Percentiles rank a stretch among this genome's conserved stretches.
These are phyloP conservation scores for Aspergillus sp. DNA, from an alignment of 2,329 filamentous ascomycete genomes.

Conservation along the genomic window DNA sequence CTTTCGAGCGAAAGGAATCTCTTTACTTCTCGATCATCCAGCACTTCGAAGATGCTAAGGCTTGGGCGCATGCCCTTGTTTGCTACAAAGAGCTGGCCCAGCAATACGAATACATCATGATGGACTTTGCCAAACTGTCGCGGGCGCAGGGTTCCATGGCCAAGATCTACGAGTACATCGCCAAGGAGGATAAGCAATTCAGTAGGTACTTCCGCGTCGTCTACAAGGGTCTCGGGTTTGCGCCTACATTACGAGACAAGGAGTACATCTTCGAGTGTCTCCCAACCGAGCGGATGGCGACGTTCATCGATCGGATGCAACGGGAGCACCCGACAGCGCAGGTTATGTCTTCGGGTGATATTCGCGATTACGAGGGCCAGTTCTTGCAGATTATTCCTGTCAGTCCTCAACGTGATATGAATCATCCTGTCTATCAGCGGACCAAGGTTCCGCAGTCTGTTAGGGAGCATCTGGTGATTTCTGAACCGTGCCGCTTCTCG, in stretches of 20 bases:
- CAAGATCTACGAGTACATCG: conserved; percentile 80
- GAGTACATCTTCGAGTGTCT: conserved; percentile 86
- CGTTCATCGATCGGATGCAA: conserved; percentile 87
- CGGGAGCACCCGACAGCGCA: conserved; percentile 82
- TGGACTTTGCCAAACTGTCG: conserved; percentile 88
- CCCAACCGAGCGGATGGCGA: conserved; percentile 65
- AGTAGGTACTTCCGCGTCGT: conserved; percentile 87
- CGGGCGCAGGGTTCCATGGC: conserved; percentile 85
- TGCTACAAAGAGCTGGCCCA: conserved; percentile 83
- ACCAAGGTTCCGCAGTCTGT: conserved; percentile 76
- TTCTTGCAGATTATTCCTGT: conserved; percentile 77
- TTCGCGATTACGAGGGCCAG: conserved; percentile 82
- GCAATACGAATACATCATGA: conserved; percentile 86
- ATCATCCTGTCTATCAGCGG: conserved; percentile 79
- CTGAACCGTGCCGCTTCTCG: conserved; percentile 71
- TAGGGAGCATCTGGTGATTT: conserved; percentile 77
- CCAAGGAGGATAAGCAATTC: conserved; percentile 69
- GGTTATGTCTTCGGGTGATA: conserved; percentile 62
- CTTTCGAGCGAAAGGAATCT: conserved; percentile 86
- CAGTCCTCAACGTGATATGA: conserved; percentile 72
- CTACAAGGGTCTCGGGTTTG: conserved; percentile 86
- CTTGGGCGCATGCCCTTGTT: conserved; percentile 80
- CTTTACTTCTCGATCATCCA: conserved; percentile 95
- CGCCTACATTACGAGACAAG: conserved; percentile 72
- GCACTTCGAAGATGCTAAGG: conserved; percentile 87